These are phyloP conservation scores for Fonsecaea nubica DNA, from an alignment of 2,329 filamentous ascomycete species.

Conservation along the genomic window DNA sequence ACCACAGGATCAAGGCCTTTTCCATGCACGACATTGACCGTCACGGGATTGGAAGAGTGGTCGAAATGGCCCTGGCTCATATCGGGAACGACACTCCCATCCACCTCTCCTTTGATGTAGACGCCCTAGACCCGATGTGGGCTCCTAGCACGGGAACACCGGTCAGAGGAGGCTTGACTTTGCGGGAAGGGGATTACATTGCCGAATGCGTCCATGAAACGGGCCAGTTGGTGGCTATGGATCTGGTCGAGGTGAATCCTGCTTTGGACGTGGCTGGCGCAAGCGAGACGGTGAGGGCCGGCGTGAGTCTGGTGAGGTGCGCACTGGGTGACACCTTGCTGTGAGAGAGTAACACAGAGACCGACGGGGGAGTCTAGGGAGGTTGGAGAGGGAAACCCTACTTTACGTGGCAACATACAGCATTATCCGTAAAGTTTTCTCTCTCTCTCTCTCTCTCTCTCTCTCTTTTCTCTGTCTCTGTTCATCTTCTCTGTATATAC, in stretches of 20 bases:
- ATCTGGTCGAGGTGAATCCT: constrained; percentile 83
- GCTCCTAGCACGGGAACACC: constrained; percentile 95
- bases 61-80: constrained; percentile 98
- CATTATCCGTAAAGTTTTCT: neutral
- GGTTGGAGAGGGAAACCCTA: neutral
- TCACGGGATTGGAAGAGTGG: constrained; percentile 90
- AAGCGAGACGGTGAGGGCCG: constrained; percentile 84
- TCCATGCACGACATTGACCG: constrained; percentile 99
- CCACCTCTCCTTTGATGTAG: constrained; percentile 95
- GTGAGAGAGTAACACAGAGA: constrained; percentile 50
- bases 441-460: neutral
- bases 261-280: constrained; percentile 73
- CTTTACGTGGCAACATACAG: neutral
- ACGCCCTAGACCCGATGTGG: constrained; percentile 94
- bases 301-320: constrained; percentile 88
- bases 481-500: neutral
- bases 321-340: constrained; percentile 90
- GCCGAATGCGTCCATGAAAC: constrained; percentile 85
- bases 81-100: constrained; percentile 95
- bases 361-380: no score
- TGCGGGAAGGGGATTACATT: constrained; percentile 96
- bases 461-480: neutral
- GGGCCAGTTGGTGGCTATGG: constrained; percentile 77
- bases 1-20: constrained; percentile 92
- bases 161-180: constrained; percentile 87